phyloP scores from a whole-genome alignment of 306 rosid genomes.

The Sindora glabra region DNA sequence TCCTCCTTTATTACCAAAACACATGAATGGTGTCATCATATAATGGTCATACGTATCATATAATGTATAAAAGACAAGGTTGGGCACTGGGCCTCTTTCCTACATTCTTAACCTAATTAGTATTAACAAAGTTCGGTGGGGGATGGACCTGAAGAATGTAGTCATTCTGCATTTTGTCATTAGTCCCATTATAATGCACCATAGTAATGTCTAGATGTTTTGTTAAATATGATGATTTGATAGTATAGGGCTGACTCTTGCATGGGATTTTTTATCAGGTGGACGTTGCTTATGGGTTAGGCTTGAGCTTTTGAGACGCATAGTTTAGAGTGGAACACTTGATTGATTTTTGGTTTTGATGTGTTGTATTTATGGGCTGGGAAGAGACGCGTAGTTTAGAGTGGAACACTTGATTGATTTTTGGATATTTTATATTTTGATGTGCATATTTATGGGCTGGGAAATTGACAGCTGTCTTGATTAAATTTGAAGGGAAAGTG shows the following conservation, averaged over 20 bases:
- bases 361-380: slow-evolving; percentile 1
- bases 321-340: background rate
- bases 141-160: background rate
- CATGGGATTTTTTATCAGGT: background rate
- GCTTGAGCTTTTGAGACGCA: background rate
- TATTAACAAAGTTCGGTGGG: background rate
- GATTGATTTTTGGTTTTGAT: background rate
- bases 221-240: background rate
- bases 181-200: background rate
- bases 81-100: too few relatives aligned
- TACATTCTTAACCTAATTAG: too few relatives aligned
- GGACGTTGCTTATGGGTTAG: background rate
- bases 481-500: slow-evolving; percentile 56
- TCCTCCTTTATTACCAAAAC: too few relatives aligned
- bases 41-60: too few relatives aligned
- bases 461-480: slow-evolving; percentile 13
- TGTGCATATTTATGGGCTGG: slow-evolving; percentile 1
- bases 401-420: background rate
- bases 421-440: background rate
- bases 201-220: background rate
- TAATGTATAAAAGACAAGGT: too few relatives aligned
- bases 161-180: background rate
- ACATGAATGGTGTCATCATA: too few relatives aligned
- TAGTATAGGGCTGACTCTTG: background rate
- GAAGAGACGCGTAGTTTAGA: slow-evolving; percentile 10